Conservation (phyloP, 306 rosid genomes). For the Psophocarpus tetragonolobus region DNA sequence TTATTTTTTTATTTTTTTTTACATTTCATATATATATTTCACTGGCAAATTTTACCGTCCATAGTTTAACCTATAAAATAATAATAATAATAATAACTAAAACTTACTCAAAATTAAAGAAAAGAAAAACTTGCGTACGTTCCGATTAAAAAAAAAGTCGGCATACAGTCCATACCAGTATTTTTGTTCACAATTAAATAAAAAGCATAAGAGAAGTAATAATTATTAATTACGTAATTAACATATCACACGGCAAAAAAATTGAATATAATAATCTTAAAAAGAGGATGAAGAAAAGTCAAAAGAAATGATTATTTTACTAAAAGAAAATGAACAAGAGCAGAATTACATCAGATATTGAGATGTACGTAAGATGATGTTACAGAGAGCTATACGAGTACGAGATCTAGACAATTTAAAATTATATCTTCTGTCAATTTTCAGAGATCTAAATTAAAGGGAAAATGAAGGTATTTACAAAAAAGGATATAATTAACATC, state of each 20-base stretch:
- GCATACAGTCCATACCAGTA: too few species aligned
- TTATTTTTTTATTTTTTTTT: too few species aligned
- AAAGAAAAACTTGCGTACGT: not conserved
- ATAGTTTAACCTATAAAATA: too few species aligned
- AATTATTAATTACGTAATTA: too few species aligned
- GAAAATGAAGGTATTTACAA: conserved; percentile 29
- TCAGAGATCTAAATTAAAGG: not conserved
- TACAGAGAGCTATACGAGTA: conserved; percentile 28
- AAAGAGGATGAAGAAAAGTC: not conserved
- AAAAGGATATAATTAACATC: conserved; percentile 16
- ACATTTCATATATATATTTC: too few species aligned
- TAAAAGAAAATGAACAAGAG: not conserved
- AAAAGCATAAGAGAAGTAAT: too few species aligned
- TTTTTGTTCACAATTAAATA: too few species aligned
- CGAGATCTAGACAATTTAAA: conserved; percentile 19
- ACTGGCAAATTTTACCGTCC: not conserved
- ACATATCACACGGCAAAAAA: too few species aligned
- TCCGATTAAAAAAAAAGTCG: too few species aligned
- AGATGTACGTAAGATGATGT: too few species aligned
- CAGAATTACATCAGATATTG: conserved; percentile 7
- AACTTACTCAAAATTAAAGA: not conserved
- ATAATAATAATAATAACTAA: not conserved
- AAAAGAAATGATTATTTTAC: not conserved
- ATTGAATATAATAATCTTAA: too few species aligned
- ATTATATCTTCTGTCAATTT: conserved; percentile 19